A percentile compares a stretch with the other conserved stretches of the same genome.
Conservation (phyloP, 2,329 filamentous ascomycete genomes). For the Sporothrix mexicana region DNA sequence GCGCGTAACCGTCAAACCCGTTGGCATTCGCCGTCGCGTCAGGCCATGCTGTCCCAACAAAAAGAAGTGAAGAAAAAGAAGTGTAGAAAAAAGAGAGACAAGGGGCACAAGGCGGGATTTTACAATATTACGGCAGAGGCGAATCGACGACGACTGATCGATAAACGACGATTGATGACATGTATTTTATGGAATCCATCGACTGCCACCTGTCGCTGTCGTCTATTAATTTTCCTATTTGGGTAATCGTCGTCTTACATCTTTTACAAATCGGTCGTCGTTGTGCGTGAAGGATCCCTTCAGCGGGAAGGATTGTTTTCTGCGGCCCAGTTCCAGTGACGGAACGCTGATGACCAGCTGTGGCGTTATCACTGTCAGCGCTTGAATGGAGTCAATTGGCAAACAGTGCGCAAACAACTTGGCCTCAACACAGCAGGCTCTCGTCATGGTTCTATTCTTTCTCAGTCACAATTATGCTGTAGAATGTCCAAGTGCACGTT, state of each 20-base stretch:
- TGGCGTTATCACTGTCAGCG: not conserved
- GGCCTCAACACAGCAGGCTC: not conserved
- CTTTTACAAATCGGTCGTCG: not conserved
- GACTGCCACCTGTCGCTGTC: not conserved
- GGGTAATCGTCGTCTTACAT: conserved; percentile 2
- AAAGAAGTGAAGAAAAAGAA: not conserved
- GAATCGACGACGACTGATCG: too few relatives aligned
- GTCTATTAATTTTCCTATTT: not conserved
- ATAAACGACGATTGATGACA: not conserved
- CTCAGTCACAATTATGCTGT: too few relatives aligned
- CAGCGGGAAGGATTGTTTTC: not conserved
- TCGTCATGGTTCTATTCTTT: not conserved
- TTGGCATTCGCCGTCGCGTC: not conserved
- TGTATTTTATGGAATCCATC: too few relatives aligned
- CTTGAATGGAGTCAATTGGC: not conserved
- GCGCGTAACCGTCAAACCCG: not conserved
- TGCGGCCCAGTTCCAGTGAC: not conserved
- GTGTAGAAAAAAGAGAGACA: too few relatives aligned
- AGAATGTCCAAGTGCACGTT: too few relatives aligned
- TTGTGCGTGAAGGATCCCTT: not conserved
- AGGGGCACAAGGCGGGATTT: too few relatives aligned
- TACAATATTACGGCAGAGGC: too few relatives aligned
- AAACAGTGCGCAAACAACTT: not conserved
- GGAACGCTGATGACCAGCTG: not conserved
- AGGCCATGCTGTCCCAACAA: not conserved